Evolutionary conservation across 2,329 filamentous ascomycete species (phyloP), one percentile per base, ranked within the genome.

Genomic region (Aureobasidium namibiae): DNA sequence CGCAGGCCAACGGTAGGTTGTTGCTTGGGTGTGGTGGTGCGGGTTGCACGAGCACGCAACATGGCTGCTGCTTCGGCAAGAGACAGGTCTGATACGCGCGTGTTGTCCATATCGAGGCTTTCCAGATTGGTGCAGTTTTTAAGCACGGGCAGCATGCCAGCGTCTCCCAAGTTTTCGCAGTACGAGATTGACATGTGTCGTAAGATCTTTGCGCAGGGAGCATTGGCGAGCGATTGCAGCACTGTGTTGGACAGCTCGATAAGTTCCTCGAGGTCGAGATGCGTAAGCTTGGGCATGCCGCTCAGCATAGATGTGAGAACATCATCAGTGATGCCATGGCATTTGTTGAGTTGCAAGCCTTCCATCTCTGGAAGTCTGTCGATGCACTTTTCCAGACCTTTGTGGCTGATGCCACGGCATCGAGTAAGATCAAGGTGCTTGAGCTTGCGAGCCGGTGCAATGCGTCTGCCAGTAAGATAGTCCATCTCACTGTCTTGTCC

Each of bases 21-120:
- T 8, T 65, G 61, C 45, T 74, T 75, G 54, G 69, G 66, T 1
- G 78, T 73, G 54, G 69, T 64, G 62, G 69, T 67, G 21, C 74
- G 71, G 4, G 73, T 69, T n/a, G 64, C 72, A 62, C 79, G 79
- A 31, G 78, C 78, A 59, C 86, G 84, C 16, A 96, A 82, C 76
- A 89, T 88, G n/a, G 83, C 78, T 9, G 91, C 89, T 1, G 92
- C 90, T 76, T 96, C 92, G 60, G 86, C 83, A 10, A 97, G 83
- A 4, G 89, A 86, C 1, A 96, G 81, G 67, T 97, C 90, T 16
- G 90, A 92, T 63, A 96, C 85, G 48, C 89, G 85, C 0, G 92
- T 97, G 71, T 97, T 97, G 75, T 99, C 94, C 79, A 97, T 86
- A 56, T 95, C 89, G 14, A 95, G 76, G 31, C 80, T 89, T 49